Evolutionary conservation across 2,329 filamentous ascomycete species (phyloP).

Genomic region (Xylaria arbuscula): DNA sequence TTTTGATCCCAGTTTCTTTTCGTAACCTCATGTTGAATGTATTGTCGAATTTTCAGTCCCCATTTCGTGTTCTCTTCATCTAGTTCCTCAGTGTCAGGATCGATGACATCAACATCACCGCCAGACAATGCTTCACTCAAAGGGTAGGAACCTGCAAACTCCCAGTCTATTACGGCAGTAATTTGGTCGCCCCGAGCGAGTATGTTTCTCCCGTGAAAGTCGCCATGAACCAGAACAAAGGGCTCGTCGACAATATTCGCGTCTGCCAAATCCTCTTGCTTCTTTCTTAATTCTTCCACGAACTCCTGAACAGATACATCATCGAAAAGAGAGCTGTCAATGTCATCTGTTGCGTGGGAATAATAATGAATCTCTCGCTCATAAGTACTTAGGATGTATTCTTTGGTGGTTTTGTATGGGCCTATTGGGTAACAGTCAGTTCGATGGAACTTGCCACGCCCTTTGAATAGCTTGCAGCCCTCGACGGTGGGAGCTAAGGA

Average conservation of each 20-base stretch:
- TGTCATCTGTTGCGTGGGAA: slow-evolving; percentile 9
- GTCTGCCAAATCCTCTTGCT: not conserved
- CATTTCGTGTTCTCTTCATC: too few relatives aligned
- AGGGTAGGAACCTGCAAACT: too few relatives aligned
- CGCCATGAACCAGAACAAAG: slow-evolving; percentile 15
- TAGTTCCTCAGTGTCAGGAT: too few relatives aligned
- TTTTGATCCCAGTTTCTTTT: too few relatives aligned
- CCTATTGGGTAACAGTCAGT: slow-evolving; percentile 31
- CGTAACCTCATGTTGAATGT: too few relatives aligned
- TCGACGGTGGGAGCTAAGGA: slow-evolving; percentile 31
- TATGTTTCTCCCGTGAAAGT: too few relatives aligned
- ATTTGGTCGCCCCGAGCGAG: too few relatives aligned
- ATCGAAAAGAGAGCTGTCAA: slow-evolving; percentile 14
- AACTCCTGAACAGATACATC: not conserved
- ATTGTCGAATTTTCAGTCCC: too few relatives aligned
- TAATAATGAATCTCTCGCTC: slow-evolving; percentile 34
- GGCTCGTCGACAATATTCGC: slow-evolving; percentile 25
- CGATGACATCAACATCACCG: too few relatives aligned
- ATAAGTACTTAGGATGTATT: slow-evolving; percentile 34
- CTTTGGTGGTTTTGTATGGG: slow-evolving; percentile 29
- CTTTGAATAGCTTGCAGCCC: slow-evolving; percentile 29
- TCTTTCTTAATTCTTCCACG: not conserved
- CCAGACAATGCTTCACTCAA: too few relatives aligned
- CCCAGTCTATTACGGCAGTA: too few relatives aligned
- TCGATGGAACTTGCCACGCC: slow-evolving; percentile 26